Conservation (phyloP, 1,139 yeast genomes). For the Groenewaldozyma sp. region DNA sequence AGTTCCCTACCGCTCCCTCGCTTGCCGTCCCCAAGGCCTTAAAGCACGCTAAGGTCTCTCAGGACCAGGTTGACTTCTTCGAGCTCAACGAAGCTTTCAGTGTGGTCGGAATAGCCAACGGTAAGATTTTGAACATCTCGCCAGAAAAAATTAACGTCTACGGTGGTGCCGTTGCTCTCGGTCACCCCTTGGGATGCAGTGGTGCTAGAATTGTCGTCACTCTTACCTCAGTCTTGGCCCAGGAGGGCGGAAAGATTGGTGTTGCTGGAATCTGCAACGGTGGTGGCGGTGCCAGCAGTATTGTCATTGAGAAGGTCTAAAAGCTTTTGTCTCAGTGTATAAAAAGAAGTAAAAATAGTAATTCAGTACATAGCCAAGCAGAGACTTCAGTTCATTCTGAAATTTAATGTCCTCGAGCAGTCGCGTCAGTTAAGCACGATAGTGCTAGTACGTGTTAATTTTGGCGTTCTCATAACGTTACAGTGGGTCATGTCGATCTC, state of each 20-base stretch:
- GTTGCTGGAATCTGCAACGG: slow-evolving; percentile 97
- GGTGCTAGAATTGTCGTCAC: slow-evolving; percentile 95
- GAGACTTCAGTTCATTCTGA: too few relatives aligned
- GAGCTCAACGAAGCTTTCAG: slow-evolving; percentile 97
- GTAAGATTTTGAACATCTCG: slow-evolving; percentile 59
- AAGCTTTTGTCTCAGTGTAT: neutral
- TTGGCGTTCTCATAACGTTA: too few relatives aligned
- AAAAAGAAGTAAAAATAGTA: too few relatives aligned
- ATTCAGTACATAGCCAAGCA: too few relatives aligned
- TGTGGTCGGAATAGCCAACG: slow-evolving; percentile 88
- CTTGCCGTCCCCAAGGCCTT: slow-evolving; percentile 92
- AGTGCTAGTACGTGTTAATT: too few relatives aligned
- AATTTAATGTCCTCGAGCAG: too few relatives aligned
- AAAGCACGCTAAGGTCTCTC: slow-evolving; percentile 64
- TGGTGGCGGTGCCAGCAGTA: slow-evolving; percentile 96
- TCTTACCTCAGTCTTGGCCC: slow-evolving; percentile 61
- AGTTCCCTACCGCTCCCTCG: slow-evolving; percentile 92
- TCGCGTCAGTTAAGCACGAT: too few relatives aligned
- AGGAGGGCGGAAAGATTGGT: slow-evolving; percentile 74
- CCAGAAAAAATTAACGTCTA: slow-evolving; percentile 74
- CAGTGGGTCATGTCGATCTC: too few relatives aligned
- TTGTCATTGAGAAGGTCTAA: slow-evolving; percentile 48
- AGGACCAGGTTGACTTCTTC: slow-evolving; percentile 61
- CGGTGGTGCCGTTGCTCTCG: slow-evolving; percentile 98
- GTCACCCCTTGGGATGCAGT: slow-evolving; percentile 95